Evolutionary conservation across 75 land plant species (phyloP).

Genomic region (Isoetes taiwanensis): DNA sequence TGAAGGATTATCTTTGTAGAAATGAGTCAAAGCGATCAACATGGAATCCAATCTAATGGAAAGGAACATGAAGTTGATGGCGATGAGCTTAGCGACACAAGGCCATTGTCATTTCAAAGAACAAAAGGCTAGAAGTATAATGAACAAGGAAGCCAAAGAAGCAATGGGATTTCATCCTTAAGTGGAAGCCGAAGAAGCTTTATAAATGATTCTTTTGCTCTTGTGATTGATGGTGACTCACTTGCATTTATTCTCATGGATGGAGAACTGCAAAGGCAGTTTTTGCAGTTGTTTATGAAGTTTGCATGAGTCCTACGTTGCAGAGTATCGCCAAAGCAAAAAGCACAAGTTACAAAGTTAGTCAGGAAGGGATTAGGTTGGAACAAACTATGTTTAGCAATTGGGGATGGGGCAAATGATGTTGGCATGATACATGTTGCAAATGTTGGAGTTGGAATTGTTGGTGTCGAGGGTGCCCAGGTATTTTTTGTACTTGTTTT

Average conservation of each 20-base stretch:
- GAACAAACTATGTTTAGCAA: not conserved
- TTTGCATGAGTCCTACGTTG: conserved; percentile 37
- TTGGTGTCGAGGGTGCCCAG: conserved; percentile 20
- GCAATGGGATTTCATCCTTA: no score
- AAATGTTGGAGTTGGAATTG: conserved; percentile 20
- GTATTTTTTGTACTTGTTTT: not conserved
- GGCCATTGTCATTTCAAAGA: no score
- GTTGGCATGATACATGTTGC: conserved; percentile 24
- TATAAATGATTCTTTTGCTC: no score
- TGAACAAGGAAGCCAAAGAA: no score
- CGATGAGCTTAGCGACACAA: no score
- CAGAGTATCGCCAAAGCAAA: conserved; percentile 36
- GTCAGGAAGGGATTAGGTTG: conserved; percentile 4
- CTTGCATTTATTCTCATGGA: conserved; percentile 25
- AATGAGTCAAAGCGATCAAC: no score
- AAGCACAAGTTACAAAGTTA: conserved; percentile 24
- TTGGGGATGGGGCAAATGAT: conserved; percentile 23
- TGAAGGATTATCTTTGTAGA: no score
- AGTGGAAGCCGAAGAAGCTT: no score
- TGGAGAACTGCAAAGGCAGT: conserved; percentile 16
- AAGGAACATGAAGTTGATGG: no score
- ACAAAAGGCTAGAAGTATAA: no score
- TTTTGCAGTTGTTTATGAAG: conserved; percentile 19
- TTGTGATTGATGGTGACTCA: conserved; percentile 35
- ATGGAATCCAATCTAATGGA: no score